These are phyloP conservation scores for Ceratobasidium sp. DNA, from an alignment of 1,284 basidiomycete species.

Conservation along the genomic window DNA sequence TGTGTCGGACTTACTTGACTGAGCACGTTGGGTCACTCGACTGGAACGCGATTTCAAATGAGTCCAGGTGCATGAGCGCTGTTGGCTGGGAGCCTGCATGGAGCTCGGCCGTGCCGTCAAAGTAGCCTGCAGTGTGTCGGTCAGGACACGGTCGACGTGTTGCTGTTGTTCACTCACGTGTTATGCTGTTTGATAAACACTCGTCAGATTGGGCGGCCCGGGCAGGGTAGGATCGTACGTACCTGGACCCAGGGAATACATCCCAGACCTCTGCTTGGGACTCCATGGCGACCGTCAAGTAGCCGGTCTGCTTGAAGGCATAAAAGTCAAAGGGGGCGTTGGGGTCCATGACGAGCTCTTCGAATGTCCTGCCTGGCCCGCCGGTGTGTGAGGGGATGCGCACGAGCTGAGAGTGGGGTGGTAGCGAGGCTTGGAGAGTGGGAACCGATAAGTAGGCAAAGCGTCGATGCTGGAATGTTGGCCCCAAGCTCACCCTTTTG, in stretches of 20 bases:
- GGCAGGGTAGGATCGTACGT: not conserved
- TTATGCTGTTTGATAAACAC: slow-evolving; percentile 10
- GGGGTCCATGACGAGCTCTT: slow-evolving; percentile 35
- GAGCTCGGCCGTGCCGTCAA: slow-evolving; percentile 37
- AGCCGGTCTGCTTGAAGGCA: slow-evolving; percentile 24
- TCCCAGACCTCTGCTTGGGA: slow-evolving; percentile 41
- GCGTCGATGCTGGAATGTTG: not conserved
- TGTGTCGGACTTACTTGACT: slow-evolving; percentile 35
- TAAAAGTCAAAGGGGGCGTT: slow-evolving; percentile 16
- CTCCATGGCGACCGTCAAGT: slow-evolving; percentile 38
- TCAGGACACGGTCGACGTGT: no score
- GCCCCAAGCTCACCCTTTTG: slow-evolving; percentile 32
- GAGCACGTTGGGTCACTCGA: slow-evolving; percentile 37
- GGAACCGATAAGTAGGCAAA: not conserved
- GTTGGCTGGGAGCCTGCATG: slow-evolving; percentile 31
- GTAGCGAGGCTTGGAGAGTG: slow-evolving; percentile 6
- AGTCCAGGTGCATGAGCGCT: slow-evolving; percentile 41
- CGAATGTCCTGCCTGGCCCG: not conserved
- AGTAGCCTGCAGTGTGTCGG: slow-evolving; percentile 24
- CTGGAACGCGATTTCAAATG: slow-evolving; percentile 43
- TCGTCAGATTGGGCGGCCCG: not conserved
- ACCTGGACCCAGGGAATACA: slow-evolving; percentile 38
- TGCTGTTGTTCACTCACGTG: slow-evolving; percentile 31
- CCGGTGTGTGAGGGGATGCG: not conserved
- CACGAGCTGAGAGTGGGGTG: slow-evolving; percentile 41